These are phyloP conservation scores for Sonneratia caseolaris DNA, from an alignment of 345 rosid genomes.

Conservation along the genomic window DNA sequence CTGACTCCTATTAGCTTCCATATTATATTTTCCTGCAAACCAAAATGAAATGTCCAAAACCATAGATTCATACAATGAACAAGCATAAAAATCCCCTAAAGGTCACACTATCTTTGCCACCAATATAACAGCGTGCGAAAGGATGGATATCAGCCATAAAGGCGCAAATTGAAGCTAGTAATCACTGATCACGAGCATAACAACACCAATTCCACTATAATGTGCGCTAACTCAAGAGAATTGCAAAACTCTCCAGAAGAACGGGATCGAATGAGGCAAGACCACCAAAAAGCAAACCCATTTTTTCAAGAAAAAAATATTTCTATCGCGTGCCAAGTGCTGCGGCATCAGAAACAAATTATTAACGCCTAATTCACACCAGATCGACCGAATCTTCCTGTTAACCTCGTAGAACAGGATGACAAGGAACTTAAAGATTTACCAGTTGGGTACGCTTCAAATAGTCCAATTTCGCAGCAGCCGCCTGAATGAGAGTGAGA, in stretches of 20 bases:
- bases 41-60: background rate
- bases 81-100: background rate
- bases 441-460: background rate
- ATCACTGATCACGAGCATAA: background rate
- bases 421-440: background rate
- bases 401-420: background rate
- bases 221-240: background rate
- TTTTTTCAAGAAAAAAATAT: background rate
- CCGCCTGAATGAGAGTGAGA: background rate
- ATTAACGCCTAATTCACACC: background rate
- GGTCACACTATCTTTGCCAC: background rate
- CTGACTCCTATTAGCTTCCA: constrained; percentile 66
- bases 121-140: background rate
- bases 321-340: background rate
- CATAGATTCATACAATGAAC: background rate
- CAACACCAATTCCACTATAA: background rate
- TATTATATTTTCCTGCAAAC: constrained; percentile 31
- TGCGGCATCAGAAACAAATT: background rate
- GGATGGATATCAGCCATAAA: no score
- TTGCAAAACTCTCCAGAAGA: background rate
- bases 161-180: background rate
- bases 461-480: background rate
- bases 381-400: background rate
- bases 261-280: background rate
- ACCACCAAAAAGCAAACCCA: background rate